A percentile compares a stretch with the other conserved stretches of the same genome.
Conservation (phyloP, 139 green algal genomes). For the Auxenochlorella pyrenoidosa region DNA sequence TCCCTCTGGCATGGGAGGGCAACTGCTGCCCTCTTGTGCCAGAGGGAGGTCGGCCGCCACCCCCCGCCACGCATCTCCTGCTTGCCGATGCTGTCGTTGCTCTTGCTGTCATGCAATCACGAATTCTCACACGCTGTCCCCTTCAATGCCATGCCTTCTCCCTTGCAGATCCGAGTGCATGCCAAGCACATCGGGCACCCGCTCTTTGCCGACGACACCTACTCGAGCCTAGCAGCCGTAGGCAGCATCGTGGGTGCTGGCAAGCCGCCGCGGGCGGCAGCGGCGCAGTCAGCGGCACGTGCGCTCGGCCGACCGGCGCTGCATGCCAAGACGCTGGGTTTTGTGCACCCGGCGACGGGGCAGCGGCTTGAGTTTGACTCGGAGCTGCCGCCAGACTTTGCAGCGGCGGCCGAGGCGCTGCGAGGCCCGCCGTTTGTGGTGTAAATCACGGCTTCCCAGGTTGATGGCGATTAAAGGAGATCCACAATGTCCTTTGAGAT, state of each 20-base stretch:
- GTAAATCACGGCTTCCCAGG: neutral
- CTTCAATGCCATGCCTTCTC: no score
- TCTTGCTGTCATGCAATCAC: neutral
- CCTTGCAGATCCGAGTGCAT: conserved; percentile 88
- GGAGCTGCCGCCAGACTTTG: conserved; percentile 75
- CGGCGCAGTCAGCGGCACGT: conserved; percentile 40
- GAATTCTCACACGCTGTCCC: no score
- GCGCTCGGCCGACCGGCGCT: conserved; percentile 75
- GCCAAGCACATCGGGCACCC: conserved; percentile 86
- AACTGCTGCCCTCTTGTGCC: no score
- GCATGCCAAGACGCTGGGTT: conserved; percentile 86
- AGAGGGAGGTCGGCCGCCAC: no score
- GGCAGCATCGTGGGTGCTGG: conserved; percentile 27
- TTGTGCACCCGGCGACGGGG: conserved; percentile 74
- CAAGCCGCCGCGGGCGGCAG: conserved; percentile 3
- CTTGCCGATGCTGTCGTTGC: no score
- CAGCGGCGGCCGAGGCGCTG: conserved; percentile 25
- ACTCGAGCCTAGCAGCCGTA: conserved; percentile 59
- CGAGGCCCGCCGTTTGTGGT: conserved; percentile 2
- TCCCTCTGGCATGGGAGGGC: no score
- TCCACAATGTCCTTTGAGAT: no score
- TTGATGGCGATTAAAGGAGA: no score
- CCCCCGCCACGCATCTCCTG: no score
- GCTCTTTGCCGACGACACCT: conserved; percentile 90
- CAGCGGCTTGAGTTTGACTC: conserved; percentile 73